A percentile compares a stretch with the other conserved stretches of the same genome.
Evolutionary conservation across 805 yeast genomes (phyloP).

Genomic region (Kodamaea lidongshanica): DNA sequence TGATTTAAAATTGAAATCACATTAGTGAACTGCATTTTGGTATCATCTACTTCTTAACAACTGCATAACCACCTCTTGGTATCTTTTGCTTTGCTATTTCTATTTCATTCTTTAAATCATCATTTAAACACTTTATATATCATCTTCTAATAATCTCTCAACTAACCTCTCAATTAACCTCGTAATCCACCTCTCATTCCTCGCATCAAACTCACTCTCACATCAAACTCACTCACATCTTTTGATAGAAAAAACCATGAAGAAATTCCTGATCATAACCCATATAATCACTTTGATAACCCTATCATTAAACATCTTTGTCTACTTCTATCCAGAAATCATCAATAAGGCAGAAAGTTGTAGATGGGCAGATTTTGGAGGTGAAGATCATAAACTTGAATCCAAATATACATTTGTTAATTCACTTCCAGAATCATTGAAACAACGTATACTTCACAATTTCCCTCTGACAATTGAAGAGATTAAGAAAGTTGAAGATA

Average conservation of each 20-base stretch:
- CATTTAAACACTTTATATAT: too few species aligned
- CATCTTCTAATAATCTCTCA: too few species aligned
- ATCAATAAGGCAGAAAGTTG: slow-evolving; percentile 42
- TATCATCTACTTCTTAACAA: too few species aligned
- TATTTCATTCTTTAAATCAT: too few species aligned
- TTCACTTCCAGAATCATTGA: slow-evolving; percentile 11
- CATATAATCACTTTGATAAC: slow-evolving; percentile 35
- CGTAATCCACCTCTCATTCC: neutral
- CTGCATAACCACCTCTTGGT: too few species aligned
- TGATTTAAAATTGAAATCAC: too few species aligned
- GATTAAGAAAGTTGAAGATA: slow-evolving; percentile 32
- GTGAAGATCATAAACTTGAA: slow-evolving; percentile 3
- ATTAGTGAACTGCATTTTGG: too few species aligned
- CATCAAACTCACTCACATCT: slow-evolving; percentile 1
- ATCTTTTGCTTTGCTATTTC: too few species aligned
- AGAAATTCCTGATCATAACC: slow-evolving; percentile 9
- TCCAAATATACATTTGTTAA: slow-evolving; percentile 9
- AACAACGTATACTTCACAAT: slow-evolving; percentile 15
- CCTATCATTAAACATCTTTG: slow-evolving; percentile 49
- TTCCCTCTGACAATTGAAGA: slow-evolving; percentile 18
- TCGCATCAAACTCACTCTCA: neutral
- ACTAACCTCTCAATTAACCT: too few species aligned
- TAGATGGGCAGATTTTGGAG: slow-evolving; percentile 45
- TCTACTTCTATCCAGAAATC: slow-evolving; percentile 72
- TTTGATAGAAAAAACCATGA: too few species aligned